These are phyloP conservation scores for Periconia sp. DNA, from an alignment of 2,329 filamentous ascomycete genomes.

Conservation along the genomic window DNA sequence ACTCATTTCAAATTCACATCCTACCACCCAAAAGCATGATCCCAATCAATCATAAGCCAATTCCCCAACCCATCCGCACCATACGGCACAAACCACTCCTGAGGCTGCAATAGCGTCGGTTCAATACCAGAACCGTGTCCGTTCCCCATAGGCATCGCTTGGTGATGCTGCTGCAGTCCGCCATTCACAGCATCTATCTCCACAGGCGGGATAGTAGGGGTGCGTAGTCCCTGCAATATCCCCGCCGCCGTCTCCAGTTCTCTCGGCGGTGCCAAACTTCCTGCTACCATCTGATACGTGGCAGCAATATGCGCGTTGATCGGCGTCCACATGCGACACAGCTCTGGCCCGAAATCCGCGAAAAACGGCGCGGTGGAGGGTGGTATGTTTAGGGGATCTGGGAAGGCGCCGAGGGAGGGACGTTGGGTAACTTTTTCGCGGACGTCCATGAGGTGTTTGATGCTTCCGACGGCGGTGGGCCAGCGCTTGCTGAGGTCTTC, in stretches of 20 bases:
- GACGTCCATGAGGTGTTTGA: conserved; percentile 35
- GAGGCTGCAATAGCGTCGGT: conserved; percentile 32
- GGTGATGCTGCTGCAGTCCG: conserved; percentile 17
- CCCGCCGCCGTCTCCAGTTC: conserved; percentile 34
- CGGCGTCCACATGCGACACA: conserved; percentile 34
- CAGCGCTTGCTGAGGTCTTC: conserved; percentile 35
- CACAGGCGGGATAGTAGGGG: conserved; percentile 21
- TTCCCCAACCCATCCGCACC: conserved; percentile 25
- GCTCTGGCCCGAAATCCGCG: conserved; percentile 32
- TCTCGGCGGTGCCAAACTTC: conserved; percentile 4
- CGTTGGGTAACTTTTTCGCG: conserved; percentile 32
- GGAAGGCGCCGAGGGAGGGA: conserved; percentile 28
- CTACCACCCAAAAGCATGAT: conserved; percentile 30
- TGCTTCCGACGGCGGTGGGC: conserved; percentile 33
- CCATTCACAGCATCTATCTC: conserved; percentile 21
- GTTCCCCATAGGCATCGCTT: conserved; percentile 12
- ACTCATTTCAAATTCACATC: no score
- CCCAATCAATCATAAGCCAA: conserved; percentile 39
- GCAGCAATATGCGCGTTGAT: conserved; percentile 24
- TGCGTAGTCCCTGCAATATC: conserved; percentile 32
- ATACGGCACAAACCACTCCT: conserved; percentile 32
- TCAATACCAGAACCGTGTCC: conserved; percentile 18
- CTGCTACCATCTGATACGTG: conserved; percentile 12
- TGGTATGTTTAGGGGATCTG: conserved; percentile 27
- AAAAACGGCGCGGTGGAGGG: conserved; percentile 30